Conservation (phyloP, 2,329 filamentous ascomycete genomes). For the Amesomyces nigricolor region DNA sequence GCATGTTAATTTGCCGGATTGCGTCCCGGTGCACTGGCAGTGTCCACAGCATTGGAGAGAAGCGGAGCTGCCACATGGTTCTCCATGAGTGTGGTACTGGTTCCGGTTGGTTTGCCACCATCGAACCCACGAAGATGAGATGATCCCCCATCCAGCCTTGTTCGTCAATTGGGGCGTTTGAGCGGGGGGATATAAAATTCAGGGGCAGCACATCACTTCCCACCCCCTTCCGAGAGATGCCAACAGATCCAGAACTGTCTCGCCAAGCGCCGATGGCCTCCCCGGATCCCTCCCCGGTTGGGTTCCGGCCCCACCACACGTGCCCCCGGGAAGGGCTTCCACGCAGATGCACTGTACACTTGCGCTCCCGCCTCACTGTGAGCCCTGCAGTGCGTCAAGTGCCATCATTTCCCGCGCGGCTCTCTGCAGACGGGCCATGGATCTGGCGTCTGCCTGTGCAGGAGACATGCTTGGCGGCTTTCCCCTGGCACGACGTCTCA, state of each 20-base stretch:
- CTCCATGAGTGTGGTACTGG: slow-evolving; percentile 15
- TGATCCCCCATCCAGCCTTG: neutral
- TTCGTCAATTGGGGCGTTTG: neutral
- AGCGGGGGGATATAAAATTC: neutral
- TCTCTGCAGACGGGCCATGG: slow-evolving; percentile 2
- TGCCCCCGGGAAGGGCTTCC: neutral
- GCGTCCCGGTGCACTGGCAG: neutral
- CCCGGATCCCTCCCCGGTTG: slow-evolving; percentile 5
- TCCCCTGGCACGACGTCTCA: no score
- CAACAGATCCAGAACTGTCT: neutral
- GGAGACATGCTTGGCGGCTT: neutral
- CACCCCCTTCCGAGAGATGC: neutral
- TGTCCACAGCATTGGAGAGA: neutral
- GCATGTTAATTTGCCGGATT: no score
- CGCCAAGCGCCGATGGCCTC: neutral
- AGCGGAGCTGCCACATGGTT: slow-evolving; percentile 19
- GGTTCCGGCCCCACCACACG: slow-evolving; percentile 2
- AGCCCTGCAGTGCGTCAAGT: neutral
- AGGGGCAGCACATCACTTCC: slow-evolving; percentile 4
- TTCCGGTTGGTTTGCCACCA: slow-evolving; percentile 19
- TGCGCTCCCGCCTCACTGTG: neutral
- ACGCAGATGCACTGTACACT: neutral
- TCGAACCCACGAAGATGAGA: slow-evolving; percentile 8
- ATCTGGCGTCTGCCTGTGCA: neutral
- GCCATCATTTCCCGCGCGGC: neutral